phyloP scores from a whole-genome alignment of 148 eudicot genomes.

The Polygonum maritimum region DNA sequence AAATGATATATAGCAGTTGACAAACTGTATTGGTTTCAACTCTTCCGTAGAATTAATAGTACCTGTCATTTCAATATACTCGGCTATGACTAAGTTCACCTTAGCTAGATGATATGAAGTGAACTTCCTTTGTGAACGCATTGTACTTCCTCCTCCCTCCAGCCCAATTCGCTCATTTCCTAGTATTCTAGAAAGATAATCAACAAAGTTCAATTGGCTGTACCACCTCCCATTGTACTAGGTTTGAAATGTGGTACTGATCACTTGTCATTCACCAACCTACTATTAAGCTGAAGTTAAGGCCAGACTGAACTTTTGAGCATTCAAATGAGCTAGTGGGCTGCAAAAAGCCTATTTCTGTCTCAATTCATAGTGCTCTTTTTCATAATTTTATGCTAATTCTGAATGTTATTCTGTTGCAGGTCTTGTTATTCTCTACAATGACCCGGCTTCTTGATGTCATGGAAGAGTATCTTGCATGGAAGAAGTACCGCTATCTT shows the following conservation, averaged over 20 bases:
- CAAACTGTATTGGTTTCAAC: not conserved
- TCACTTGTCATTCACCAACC: not conserved
- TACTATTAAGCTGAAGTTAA: not conserved
- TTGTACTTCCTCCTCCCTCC: not conserved
- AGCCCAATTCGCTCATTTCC: not conserved
- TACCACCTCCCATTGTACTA: not conserved
- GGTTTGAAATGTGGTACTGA: not conserved
- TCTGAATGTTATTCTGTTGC: conserved; percentile 14
- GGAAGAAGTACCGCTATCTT: conserved; percentile 90
- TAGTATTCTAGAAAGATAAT: not conserved
- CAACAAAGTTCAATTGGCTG: not conserved
- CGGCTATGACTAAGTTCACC: too few species aligned
- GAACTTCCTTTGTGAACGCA: not conserved
- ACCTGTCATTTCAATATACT: too few species aligned
- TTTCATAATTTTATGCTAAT: not conserved
- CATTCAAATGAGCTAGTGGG: not conserved
- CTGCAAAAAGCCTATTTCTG: not conserved
- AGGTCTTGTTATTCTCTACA: conserved; percentile 96
- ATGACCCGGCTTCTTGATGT: conserved; percentile 99
- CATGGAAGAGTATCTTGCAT: conserved; percentile 93
- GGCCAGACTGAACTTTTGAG: not conserved
- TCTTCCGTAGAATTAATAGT: not conserved
- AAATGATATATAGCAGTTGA: not conserved
- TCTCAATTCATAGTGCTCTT: not conserved
- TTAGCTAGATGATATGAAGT: not conserved